These are phyloP conservation scores for Cajanus cajan DNA, from an alignment of 306 rosid genomes.

Conservation along the genomic window DNA sequence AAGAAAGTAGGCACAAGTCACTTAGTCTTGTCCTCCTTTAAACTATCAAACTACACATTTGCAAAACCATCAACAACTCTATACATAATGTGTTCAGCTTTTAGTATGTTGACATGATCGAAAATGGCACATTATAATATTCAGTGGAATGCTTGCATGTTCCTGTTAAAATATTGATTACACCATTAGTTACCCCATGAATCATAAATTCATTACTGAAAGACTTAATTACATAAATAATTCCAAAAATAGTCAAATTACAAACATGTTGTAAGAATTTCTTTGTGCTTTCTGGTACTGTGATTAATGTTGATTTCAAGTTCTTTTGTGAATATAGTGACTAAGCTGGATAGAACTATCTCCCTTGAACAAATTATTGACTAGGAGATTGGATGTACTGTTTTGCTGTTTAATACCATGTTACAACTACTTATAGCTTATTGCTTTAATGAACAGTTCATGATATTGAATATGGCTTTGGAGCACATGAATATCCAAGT, in stretches of 20 bases:
- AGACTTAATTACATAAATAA: background rate
- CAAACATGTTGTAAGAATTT: background rate
- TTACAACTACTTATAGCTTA: slow-evolving; percentile 30
- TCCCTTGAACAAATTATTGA: background rate
- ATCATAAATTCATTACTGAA: background rate
- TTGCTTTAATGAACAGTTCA: slow-evolving; percentile 59
- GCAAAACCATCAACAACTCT: background rate
- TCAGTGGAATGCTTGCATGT: background rate
- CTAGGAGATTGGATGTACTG: slow-evolving; percentile 11
- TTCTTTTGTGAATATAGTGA: slow-evolving; percentile 12
- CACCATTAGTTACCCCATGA: background rate
- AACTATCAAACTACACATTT: background rate
- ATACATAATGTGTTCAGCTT: background rate
- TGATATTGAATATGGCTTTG: slow-evolving; percentile 85
- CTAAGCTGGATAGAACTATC: background rate
- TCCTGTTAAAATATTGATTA: background rate
- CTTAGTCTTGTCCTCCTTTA: background rate
- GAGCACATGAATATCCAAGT: slow-evolving; percentile 85
- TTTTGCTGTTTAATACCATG: slow-evolving; percentile 12
- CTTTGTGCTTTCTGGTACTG: background rate
- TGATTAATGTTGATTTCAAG: background rate
- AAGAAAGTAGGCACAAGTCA: background rate
- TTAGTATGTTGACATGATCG: background rate
- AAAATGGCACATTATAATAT: background rate
- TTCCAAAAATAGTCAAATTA: background rate